phyloP scores from a whole-genome alignment of 1,284 basidiomycete genomes.

The Polyporus tsugae region DNA sequence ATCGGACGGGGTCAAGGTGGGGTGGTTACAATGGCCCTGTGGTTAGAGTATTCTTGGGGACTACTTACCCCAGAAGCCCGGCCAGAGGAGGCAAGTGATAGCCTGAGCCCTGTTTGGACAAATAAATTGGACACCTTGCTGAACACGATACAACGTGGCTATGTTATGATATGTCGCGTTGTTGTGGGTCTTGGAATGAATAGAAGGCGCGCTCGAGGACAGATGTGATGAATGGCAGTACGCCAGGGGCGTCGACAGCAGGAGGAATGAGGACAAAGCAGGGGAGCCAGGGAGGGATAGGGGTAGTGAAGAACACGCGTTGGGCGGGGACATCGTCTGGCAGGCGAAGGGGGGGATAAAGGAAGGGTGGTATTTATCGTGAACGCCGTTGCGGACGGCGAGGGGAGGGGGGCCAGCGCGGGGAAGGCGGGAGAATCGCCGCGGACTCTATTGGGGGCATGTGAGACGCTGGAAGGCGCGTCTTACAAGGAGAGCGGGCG shows the following conservation, averaged over 20 bases:
- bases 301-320: neutral
- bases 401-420: neutral
- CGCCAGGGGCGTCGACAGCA: neutral
- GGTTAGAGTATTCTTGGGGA: too few relatives aligned
- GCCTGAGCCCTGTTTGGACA: too few relatives aligned
- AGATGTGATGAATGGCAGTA: conserved; percentile 1
- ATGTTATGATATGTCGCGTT: neutral
- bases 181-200: neutral
- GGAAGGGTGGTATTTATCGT: neutral
- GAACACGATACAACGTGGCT: neutral
- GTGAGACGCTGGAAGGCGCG: conserved; percentile 24
- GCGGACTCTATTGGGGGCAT: conserved; percentile 25
- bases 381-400: neutral
- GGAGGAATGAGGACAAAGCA: neutral
- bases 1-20: too few relatives aligned
- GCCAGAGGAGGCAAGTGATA: too few relatives aligned
- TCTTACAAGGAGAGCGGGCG: conserved; percentile 30
- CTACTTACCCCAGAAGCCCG: too few relatives aligned
- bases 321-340: neutral
- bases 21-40: too few relatives aligned
- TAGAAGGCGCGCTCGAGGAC: neutral
- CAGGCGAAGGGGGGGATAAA: neutral
- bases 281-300: neutral
- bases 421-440: conserved; percentile 12
- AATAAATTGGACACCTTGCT: too few relatives aligned